Base-by-base conservation (phyloP, 2,329 filamentous ascomycete genomes). In the Clonostachys rhizophaga region DNA sequence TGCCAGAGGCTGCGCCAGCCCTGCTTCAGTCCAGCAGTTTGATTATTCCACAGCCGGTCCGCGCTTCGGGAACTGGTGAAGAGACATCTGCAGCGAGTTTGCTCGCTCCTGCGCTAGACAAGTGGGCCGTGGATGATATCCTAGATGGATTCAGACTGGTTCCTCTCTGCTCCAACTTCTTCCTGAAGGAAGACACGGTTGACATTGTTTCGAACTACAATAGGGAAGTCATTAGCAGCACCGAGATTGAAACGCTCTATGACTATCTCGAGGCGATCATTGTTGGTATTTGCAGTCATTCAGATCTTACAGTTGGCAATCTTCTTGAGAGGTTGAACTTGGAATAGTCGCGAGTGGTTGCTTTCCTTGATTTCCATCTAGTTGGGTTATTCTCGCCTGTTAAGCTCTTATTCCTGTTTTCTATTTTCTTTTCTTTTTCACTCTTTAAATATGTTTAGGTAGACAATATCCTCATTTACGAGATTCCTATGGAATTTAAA, bases 91-190 rank as follows among this genome's bases (percentile, higher is more conserved):
- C 24, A 30, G 24, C 24, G 10, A 30, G 24, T 30, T 30, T 30
- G 9, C 24, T 30, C 8, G 24, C 24, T 30, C 24, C 24, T 30
- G 24, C 24, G 24, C 24, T 30, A 30, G 44, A 41, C 24, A 40
- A 42, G 6, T 41, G 24, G 13, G n/a, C 17, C 36, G 37, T 37
- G 43, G 14, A 76, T 1, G 66, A 75, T 33, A 62, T 72, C 3
- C 81, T 33, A 4, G 44, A 46, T 33, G 44, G 44, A 5, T 46
- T 41, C 39, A n/a, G 30, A 12, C n/a, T 33, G 37, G 30, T 39
- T 6, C 44, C 37, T 11, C 35, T 46, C 1, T 24, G n/a, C 24
- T 33, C 37, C 11, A 18, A 46, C 8, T 46, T 36, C 44, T 41
- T 46, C 36, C 20, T 46, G 1, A 39, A 39, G 16, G 44, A 46